Evolutionary conservation across 202 grass and related monocot species (phyloP).

Genomic region (Saccharum hybrid): DNA sequence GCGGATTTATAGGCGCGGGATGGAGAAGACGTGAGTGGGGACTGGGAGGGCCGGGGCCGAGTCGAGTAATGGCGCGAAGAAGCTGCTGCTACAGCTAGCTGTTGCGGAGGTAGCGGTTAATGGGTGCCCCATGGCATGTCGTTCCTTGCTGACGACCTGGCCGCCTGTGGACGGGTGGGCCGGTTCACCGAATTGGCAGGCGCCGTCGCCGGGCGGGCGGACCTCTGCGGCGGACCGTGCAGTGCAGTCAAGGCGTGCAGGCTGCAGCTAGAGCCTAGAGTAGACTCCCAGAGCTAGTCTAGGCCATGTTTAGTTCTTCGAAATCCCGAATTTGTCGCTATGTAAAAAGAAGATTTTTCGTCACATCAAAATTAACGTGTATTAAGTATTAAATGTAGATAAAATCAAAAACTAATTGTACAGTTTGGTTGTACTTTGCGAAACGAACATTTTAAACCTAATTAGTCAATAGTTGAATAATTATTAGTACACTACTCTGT

Average conservation of each 20-base stretch:
- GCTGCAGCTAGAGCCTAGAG: neutral
- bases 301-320: too few species aligned
- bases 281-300: neutral
- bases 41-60: neutral
- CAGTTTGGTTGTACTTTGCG: too few species aligned
- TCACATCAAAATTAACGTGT: too few species aligned
- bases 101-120: constrained; percentile 51
- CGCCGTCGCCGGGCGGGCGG: neutral
- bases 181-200: neutral
- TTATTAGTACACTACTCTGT: too few species aligned
- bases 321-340: too few species aligned
- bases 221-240: neutral
- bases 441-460: too few species aligned
- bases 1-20: constrained; percentile 48
- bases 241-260: too few species aligned
- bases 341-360: too few species aligned
- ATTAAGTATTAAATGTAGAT: too few species aligned
- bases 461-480: too few species aligned
- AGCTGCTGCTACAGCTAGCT: neutral
- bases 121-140: constrained; percentile 22
- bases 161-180: neutral
- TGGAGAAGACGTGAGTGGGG: neutral
- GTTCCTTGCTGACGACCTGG: neutral
- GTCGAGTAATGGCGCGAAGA: constrained; percentile 33
- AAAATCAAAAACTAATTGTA: too few species aligned